phyloP scores from a whole-genome alignment of 768 basidiomycete species.

The Leccinum aurantiacum region DNA sequence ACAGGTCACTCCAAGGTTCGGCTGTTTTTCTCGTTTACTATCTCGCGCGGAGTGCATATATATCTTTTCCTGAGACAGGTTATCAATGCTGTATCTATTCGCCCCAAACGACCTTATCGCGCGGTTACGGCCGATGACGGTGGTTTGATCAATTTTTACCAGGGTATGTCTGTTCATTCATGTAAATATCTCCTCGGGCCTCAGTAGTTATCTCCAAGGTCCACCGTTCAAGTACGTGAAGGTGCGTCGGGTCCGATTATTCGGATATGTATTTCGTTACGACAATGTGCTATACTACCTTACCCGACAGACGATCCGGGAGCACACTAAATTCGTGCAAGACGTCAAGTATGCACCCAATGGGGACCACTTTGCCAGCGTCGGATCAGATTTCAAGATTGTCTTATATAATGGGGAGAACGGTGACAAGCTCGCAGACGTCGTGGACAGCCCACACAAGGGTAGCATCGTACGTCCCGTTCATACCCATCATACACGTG shows the following conservation, averaged over 20 bases:
- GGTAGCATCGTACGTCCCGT: constrained; percentile 65
- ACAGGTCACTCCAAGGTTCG: constrained; percentile 83
- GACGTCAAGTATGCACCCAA: constrained; percentile 82
- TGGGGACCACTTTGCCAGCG: constrained; percentile 83
- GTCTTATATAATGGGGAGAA: constrained; percentile 91
- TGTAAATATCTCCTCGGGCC: neutral
- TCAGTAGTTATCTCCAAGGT: constrained; percentile 38
- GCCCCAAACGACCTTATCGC: constrained; percentile 86
- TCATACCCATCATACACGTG: neutral
- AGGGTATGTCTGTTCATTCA: constrained; percentile 44
- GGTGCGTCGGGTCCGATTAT: constrained; percentile 36
- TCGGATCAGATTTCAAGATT: constrained; percentile 83
- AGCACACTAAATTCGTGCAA: constrained; percentile 91
- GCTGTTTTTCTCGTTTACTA: neutral
- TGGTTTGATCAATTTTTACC: constrained; percentile 75
- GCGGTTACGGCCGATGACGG: constrained; percentile 91
- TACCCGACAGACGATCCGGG: constrained; percentile 66
- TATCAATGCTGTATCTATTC: constrained; percentile 86
- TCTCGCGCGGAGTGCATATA: neutral
- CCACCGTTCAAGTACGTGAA: constrained; percentile 90
- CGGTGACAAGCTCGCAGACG: constrained; percentile 72
- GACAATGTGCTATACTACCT: neutral
- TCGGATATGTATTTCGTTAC: neutral
- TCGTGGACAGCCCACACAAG: constrained; percentile 67
- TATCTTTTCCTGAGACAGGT: constrained; percentile 40